Evolutionary conservation across 1,139 yeast genomes (phyloP).

Genomic region (Saccharomyces hybrid): DNA sequence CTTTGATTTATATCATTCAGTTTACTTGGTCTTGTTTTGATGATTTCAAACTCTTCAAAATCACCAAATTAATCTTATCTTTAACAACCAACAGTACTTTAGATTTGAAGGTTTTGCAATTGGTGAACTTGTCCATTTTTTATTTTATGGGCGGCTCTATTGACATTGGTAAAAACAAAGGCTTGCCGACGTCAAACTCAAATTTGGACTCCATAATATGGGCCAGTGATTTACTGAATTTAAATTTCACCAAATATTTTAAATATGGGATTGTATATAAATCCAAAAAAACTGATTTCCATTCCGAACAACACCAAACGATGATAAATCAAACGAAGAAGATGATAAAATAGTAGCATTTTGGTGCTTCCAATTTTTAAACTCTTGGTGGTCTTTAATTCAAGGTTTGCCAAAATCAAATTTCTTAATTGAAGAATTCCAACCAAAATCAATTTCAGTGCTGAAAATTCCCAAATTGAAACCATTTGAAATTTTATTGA

Average conservation of each 20-base stretch:
- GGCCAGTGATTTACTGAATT: slow-evolving; percentile 21
- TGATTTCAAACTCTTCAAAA: slow-evolving; percentile 22
- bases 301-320: slow-evolving; percentile 1
- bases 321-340: slow-evolving; percentile 3
- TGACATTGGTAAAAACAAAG: neutral
- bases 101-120: slow-evolving; percentile 17
- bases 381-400: slow-evolving; percentile 27
- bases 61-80: slow-evolving; percentile 21
- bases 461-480: slow-evolving; percentile 18
- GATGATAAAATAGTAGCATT: slow-evolving; percentile 16
- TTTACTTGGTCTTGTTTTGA: slow-evolving; percentile 27
- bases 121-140: slow-evolving; percentile 19
- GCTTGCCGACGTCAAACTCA: slow-evolving; percentile 1
- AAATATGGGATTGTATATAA: slow-evolving; percentile 23
- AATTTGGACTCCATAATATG: slow-evolving; percentile 7
- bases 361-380: slow-evolving; percentile 28
- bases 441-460: slow-evolving; percentile 18
- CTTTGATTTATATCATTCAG: slow-evolving; percentile 23
- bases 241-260: slow-evolving; percentile 18
- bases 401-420: slow-evolving; percentile 28
- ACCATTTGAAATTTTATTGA: slow-evolving; percentile 21
- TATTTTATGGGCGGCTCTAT: slow-evolving; percentile 23
- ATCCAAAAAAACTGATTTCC: slow-evolving; percentile 21
- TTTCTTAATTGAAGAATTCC: slow-evolving; percentile 26
- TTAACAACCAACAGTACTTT: slow-evolving; percentile 10